Evolutionary conservation across 2,329 filamentous ascomycete genomes (phyloP).

Genomic region (Ramichloridium luteum): DNA sequence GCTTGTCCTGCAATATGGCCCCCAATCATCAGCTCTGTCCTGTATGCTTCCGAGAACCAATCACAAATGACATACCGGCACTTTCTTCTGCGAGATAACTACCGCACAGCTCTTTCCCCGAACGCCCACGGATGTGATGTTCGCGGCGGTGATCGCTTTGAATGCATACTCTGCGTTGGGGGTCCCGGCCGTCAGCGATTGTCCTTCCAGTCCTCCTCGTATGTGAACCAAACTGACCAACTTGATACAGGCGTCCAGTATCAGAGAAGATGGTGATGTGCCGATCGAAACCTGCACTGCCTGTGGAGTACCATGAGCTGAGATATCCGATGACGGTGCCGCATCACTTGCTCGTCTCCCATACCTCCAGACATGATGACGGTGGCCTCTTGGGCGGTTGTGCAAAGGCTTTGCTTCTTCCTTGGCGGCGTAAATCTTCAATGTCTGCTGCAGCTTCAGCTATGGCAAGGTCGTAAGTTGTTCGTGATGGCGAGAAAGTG

Average conservation of each 20-base stretch:
- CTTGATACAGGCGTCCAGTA: slow-evolving; percentile 97
- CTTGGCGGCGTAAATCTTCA: too few species aligned
- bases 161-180: slow-evolving; percentile 82
- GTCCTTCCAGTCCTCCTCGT: slow-evolving; percentile 3
- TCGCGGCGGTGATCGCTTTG: slow-evolving; percentile 98
- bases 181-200: too few species aligned
- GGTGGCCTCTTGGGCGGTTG: too few species aligned
- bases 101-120: slow-evolving; percentile 95
- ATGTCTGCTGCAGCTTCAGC: too few species aligned
- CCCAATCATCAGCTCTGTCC: slow-evolving; percentile 10
- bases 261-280: slow-evolving; percentile 99
- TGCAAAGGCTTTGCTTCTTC: too few species aligned
- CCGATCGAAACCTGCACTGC: slow-evolving; percentile 85
- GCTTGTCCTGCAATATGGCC: slow-evolving; percentile 64
- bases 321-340: too few species aligned
- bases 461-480: too few species aligned
- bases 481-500: too few species aligned
- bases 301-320: too few species aligned
- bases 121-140: slow-evolving; percentile 95
- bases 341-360: too few species aligned
- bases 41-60: slow-evolving; percentile 1
- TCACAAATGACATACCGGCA: slow-evolving; percentile 61
- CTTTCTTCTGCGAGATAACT: slow-evolving; percentile 97
- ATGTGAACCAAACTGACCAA: slow-evolving; percentile 55
- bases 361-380: slow-evolving; percentile 22